Conservation (phyloP, 108 stramenopile species). For the Cyclotella choctawhatcheeana region DNA sequence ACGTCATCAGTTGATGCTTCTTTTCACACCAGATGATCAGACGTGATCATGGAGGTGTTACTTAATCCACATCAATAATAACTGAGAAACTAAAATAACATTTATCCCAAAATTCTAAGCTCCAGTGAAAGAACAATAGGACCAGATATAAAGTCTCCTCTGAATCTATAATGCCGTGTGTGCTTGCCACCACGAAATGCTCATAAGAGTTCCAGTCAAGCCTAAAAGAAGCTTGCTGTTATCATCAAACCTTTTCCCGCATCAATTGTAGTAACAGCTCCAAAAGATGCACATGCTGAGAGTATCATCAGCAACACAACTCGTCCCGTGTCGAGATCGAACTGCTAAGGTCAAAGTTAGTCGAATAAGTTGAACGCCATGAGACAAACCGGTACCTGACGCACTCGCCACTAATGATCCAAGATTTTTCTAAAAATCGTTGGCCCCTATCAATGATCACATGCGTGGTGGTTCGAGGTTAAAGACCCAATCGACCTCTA, state of each 20-base stretch:
- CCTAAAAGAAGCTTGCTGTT: not conserved
- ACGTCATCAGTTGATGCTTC: too few relatives aligned
- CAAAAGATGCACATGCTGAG: slow-evolving; percentile 3
- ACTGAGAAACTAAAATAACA: slow-evolving; percentile 9
- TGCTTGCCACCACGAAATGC: slow-evolving; percentile 6
- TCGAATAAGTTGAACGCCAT: too few relatives aligned
- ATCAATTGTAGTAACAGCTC: slow-evolving; percentile 10
- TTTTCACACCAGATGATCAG: too few relatives aligned
- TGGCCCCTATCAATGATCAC: not conserved
- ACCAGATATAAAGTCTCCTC: slow-evolving; percentile 3
- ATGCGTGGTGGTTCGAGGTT: too few relatives aligned
- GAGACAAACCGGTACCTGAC: not conserved
- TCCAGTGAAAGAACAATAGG: slow-evolving; percentile 1
- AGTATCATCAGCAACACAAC: slow-evolving; percentile 9
- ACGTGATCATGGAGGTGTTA: too few relatives aligned
- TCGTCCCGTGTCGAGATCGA: slow-evolving; percentile 16
- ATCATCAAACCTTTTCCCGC: slow-evolving; percentile 7
- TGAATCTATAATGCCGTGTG: slow-evolving; percentile 7
- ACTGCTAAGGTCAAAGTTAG: slow-evolving; percentile 6
- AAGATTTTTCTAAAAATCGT: not conserved
- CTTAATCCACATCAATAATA: not conserved
- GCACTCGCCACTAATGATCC: slow-evolving; percentile 16
- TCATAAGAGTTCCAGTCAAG: not conserved
- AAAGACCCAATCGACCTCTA: too few relatives aligned
- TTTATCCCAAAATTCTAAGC: slow-evolving; percentile 7